Percentiles rank a stretch among this genome's conserved stretches.
phyloP scores from a whole-genome alignment of 2,329 filamentous ascomycete genomes.

The Incumbomyces delicatus region DNA sequence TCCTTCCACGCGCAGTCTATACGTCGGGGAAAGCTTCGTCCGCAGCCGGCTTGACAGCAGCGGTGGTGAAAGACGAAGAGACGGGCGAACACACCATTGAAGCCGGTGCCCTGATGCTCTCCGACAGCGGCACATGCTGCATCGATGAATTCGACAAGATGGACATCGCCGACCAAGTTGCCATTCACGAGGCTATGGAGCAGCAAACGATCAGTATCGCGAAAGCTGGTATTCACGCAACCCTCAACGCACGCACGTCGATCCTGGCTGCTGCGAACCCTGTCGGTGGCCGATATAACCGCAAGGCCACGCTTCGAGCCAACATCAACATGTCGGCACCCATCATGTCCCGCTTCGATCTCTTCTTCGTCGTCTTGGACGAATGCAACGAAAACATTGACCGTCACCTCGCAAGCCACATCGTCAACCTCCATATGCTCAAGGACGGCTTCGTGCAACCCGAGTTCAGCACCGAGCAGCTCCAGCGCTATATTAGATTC shows the following conservation, averaged over 20 bases:
- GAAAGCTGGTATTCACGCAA: conserved; percentile 96
- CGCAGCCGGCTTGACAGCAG: conserved; percentile 90
- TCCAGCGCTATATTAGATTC: conserved; percentile 95
- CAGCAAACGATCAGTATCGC: conserved; percentile 99
- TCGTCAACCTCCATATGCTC: conserved; percentile 85
- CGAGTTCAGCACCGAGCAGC: conserved; percentile 89
- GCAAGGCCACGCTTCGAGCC: conserved; percentile 81
- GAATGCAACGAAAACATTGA: conserved; percentile 92
- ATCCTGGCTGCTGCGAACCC: conserved; percentile 96
- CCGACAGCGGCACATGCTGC: conserved; percentile 90
- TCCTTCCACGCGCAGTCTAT: conserved; percentile 93
- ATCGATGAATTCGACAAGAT: conserved; percentile 99
- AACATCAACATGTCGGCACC: conserved; percentile 99
- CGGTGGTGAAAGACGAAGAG: conserved; percentile 95
- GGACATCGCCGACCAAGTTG: conserved; percentile 94
- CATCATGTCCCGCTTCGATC: conserved; percentile 98
- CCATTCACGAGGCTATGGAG: conserved; percentile 99
- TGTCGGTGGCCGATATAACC: conserved; percentile 91
- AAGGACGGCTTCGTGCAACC: conserved; percentile 85
- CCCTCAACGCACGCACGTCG: conserved; percentile 86
- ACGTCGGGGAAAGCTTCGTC: conserved; percentile 97
- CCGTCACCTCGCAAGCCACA: conserved; percentile 84
- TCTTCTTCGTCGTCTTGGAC: conserved; percentile 96
- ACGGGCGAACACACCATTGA: conserved; percentile 98
- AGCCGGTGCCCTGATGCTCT: conserved; percentile 93